Conservation (phyloP, 768 basidiomycete genomes). For the Tricholoma sp. region DNA sequence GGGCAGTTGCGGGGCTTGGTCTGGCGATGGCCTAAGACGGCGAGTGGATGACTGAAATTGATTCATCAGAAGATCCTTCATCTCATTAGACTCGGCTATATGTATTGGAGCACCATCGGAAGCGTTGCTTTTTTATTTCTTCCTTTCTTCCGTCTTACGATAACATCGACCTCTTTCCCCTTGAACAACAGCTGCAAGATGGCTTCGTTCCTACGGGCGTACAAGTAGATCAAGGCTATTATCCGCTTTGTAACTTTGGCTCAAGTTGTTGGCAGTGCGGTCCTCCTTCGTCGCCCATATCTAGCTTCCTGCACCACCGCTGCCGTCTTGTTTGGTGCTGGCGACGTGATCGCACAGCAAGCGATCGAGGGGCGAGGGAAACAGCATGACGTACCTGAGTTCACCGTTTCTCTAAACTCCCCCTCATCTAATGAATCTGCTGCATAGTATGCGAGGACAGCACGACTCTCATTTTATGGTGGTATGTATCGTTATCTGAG, state of each 20-base stretch:
- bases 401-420: not conserved
- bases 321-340: slow-evolving; percentile 63
- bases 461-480: slow-evolving; percentile 67
- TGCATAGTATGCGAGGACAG: slow-evolving; percentile 33
- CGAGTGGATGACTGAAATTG: no score
- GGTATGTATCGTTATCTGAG: no score
- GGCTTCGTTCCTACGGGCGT: slow-evolving; percentile 31
- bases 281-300: slow-evolving; percentile 59
- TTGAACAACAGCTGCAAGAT: slow-evolving; percentile 11
- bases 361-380: slow-evolving; percentile 66
- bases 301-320: slow-evolving; percentile 61
- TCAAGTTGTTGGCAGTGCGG: slow-evolving; percentile 34
- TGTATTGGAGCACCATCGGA: no score
- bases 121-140: no score
- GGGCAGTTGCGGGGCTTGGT: no score
- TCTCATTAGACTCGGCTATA: no score
- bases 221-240: slow-evolving; percentile 26
- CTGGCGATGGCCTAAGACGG: no score
- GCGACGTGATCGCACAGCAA: slow-evolving; percentile 86
- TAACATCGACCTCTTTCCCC: no score
- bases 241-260: not conserved
- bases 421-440: not conserved
- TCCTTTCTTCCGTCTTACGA: no score
- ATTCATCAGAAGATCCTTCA: no score
- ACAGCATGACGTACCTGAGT: slow-evolving; percentile 60